Conservation (phyloP, 2,329 filamentous ascomycete species). For the Bipolaris zeicola region DNA sequence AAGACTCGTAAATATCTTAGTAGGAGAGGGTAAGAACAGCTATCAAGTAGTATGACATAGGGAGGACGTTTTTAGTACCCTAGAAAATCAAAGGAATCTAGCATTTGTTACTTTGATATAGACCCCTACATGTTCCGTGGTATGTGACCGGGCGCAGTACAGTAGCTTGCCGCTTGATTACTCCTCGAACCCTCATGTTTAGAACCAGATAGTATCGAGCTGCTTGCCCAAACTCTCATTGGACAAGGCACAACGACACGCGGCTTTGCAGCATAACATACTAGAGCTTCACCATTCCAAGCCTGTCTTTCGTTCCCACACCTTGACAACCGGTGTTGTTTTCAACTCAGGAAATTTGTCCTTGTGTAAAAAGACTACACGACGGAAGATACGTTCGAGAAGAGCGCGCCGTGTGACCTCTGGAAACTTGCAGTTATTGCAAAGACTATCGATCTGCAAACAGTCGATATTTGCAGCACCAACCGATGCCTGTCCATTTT, state of each 20-base stretch:
- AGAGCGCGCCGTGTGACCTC: slow-evolving; percentile 3
- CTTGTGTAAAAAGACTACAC: slow-evolving; percentile 16
- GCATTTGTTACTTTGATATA: too few relatives aligned
- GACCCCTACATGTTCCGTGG: too few relatives aligned
- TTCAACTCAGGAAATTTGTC: slow-evolving; percentile 26
- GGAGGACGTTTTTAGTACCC: too few relatives aligned
- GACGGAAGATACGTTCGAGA: slow-evolving; percentile 20
- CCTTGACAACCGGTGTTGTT: slow-evolving; percentile 15
- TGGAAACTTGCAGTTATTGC: background rate
- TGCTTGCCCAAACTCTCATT: background rate
- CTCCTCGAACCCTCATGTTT: too few relatives aligned
- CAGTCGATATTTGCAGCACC: background rate
- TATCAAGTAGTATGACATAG: too few relatives aligned
- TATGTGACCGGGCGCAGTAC: too few relatives aligned
- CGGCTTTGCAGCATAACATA: too few relatives aligned
- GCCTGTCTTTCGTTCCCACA: slow-evolving; percentile 27
- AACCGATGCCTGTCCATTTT: background rate
- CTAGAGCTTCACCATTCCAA: slow-evolving; percentile 15
- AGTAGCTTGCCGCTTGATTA: background rate
- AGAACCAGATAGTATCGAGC: too few relatives aligned
- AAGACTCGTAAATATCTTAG: too few relatives aligned
- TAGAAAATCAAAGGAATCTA: too few relatives aligned
- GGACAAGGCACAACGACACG: too few relatives aligned
- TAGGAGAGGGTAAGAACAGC: too few relatives aligned
- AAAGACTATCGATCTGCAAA: background rate